Evolutionary conservation across 495 filamentous ascomycete species (phyloP), one percentile per base, ranked within the genome.

Genomic region (Aspergillus affinis): DNA sequence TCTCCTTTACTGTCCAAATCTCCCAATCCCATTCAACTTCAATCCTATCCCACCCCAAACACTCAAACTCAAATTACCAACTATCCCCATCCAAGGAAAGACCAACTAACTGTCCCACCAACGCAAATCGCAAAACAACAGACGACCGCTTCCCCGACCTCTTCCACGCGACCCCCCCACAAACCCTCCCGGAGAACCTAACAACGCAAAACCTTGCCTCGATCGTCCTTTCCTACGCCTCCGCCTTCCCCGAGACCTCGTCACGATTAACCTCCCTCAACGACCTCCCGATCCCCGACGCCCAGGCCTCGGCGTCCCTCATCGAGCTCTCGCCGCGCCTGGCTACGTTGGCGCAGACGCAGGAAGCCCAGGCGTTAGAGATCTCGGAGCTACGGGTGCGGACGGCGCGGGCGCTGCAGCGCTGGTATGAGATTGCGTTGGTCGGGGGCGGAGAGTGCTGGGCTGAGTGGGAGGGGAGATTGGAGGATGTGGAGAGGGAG

Each of bases 381-480:
- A 84, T 97, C 36, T 84, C 87, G 26, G 86, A 86, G 59, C 70
- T 98, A 59, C 72, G 92, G 51, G 78, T 80, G n/a, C 79, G 89
- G 19, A 95, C 85, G 58, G 93, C 92, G 57, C 70, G 72, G 23
- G 74, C 86, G n/a, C 69, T 97, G 57, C 83, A 91, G 71, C 72
- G 82, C 18, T 97, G 92, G 91, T 93, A 95, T 75, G 86, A 92
- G 65, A 72, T 86, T 23, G 81, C 86, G 13, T 76, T 93, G 54
- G 70, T 96, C 45, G 81, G 83, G 15, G 84, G 82, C 63, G 87
- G 88, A 0, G 84, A 88, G 61, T 86, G 81, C 57, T 90, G 91
- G 80, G 87, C 87, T 12, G 88, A 90, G 45, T 86, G 86, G 65
- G 90, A 96, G 73, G 82, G 82, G 6, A 72, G 89, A 61, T 63